Evolutionary conservation across 257 asterid genomes (phyloP), one percentile per base, ranked within the genome.

Genomic region (Nicotiana paniculata): DNA sequence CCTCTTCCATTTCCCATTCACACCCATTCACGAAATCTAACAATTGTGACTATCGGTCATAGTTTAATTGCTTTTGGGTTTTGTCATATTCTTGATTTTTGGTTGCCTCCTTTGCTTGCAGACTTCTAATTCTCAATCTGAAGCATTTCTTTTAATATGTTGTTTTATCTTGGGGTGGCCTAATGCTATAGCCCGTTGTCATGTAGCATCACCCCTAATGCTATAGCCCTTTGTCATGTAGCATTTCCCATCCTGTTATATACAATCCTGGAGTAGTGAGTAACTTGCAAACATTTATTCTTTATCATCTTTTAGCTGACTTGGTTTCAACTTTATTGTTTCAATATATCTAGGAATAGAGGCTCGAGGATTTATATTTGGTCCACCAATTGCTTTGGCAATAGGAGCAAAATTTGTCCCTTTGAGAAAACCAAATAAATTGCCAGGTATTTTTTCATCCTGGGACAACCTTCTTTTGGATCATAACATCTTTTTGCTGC

Each of bases 321-420:
- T 26, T 9, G 5, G 28, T 75, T 35, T 75, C 28, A 75, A 51
- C 80, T 1, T 48, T 51, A 51, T 75, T 2, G 28, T 55, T 51
- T 75, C 80, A 75, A 26, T 75, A 75, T 75, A 28, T 75, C 83
- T 87, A 93, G 98, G 97, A 61, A 88, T 93, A 28, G 98, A 93
- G 89, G 98, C 98, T 80, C 92, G 96, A 4, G 98, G 97, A 21
- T 93, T 93, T 72, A 90, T 93, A 82, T 93, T 93, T 70, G 98
- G 98, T 51, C 91, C 97, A 63, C 90, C 98, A 65, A 91, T 93
- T 82, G 98, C 98, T 62, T 88, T 93, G 84, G 96, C 97, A 37
- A 90, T 93, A 67, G 98, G 98, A 51, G 98, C 98, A 63, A 93
- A 93, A 87, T 93, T 92, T 81, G 98, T 93, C 68, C 98, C 98